Base-by-base conservation (phyloP, 2,329 filamentous ascomycete species). In the Fusarium sp. region DNA sequence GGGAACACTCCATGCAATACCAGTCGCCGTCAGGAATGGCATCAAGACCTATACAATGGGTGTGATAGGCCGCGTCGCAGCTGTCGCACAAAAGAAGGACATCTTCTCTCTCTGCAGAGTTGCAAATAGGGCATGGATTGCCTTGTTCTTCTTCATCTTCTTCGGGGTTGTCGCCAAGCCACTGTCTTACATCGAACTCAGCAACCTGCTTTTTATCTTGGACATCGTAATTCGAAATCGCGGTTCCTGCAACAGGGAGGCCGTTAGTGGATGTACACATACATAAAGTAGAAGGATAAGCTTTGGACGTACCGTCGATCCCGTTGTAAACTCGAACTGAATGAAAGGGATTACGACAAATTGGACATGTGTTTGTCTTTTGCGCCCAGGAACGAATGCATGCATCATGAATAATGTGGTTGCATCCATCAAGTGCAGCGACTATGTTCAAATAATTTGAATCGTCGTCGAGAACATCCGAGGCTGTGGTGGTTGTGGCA, bases 281-380 rank as follows among this genome's bases (percentile, higher is more conserved):
- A 50, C 14, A 33, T 63, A 37, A 55, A 47, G 58, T 59, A 42
- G 67, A 61, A 42, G 21, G 51, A 56, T 63, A 53, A 58, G 43
- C 58, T 48, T 53, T 39, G 37, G 47, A 84, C 88, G 81, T 87
- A 96, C 93, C 93, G 84, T 93, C 91, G 74, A 94, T 81, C 71
- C 86, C 88, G 75, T 91, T 88, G 78, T 91, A 91, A 64, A 99
- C 89, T 77, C 96, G 89, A 70, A 99, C 94, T 73, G 91, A 82
- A 80, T 98, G 95, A 83, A 99, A 98, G 67, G 87, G 89, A 74
- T 93, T 91, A 71, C 96, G 92, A 81, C 96, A 99, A 79, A 99
- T 97, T 43, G 96, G 96, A 79, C 96, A 99, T 77, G 94, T 97
- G 80, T 98, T 99, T 67, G 96, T 95, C 78, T 96, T 91, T 80